phyloP scores from a whole-genome alignment of 2,329 filamentous ascomycete species.

The Microascus cirrosus region DNA sequence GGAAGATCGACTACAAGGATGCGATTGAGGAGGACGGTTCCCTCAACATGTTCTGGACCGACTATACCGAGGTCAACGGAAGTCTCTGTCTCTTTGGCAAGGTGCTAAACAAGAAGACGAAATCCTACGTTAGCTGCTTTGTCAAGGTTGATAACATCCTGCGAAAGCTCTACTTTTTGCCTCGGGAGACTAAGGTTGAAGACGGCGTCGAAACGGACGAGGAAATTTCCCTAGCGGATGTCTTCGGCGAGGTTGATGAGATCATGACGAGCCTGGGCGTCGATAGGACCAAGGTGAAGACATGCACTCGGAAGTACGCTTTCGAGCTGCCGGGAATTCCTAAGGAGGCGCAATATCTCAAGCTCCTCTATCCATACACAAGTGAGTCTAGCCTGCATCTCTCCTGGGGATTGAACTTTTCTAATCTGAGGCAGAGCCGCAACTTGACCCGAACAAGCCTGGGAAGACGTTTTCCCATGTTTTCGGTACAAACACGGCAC shows the following conservation, averaged over 20 bases:
- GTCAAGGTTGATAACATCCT: slow-evolving; percentile 92
- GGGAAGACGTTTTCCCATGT: slow-evolving; percentile 91
- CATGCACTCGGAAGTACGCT: slow-evolving; percentile 81
- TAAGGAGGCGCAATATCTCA: slow-evolving; percentile 82
- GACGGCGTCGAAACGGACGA: slow-evolving; percentile 61
- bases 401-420: slow-evolving; percentile 6
- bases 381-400: slow-evolving; percentile 31
- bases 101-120: slow-evolving; percentile 77
- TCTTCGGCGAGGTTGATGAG: slow-evolving; percentile 79
- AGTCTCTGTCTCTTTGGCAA: slow-evolving; percentile 93
- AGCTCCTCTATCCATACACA: slow-evolving; percentile 90
- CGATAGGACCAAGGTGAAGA: slow-evolving; percentile 86
- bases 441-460: slow-evolving; percentile 55
- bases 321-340: slow-evolving; percentile 85
- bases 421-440: slow-evolving; percentile 37
- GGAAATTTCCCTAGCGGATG: slow-evolving; percentile 74
- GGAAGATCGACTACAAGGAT: slow-evolving; percentile 74
- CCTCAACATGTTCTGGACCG: slow-evolving; percentile 90
- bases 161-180: slow-evolving; percentile 86
- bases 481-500: slow-evolving; percentile 83
- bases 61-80: slow-evolving; percentile 88
- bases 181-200: slow-evolving; percentile 50
- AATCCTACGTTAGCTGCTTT: slow-evolving; percentile 78
- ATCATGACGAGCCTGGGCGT: slow-evolving; percentile 84
- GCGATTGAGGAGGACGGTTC: slow-evolving; percentile 92